Percentiles rank a stretch among this genome's conserved stretches.
Evolutionary conservation across 2,329 filamentous ascomycete species (phyloP).

Genomic region (Fonsecaea multimorphosa): DNA sequence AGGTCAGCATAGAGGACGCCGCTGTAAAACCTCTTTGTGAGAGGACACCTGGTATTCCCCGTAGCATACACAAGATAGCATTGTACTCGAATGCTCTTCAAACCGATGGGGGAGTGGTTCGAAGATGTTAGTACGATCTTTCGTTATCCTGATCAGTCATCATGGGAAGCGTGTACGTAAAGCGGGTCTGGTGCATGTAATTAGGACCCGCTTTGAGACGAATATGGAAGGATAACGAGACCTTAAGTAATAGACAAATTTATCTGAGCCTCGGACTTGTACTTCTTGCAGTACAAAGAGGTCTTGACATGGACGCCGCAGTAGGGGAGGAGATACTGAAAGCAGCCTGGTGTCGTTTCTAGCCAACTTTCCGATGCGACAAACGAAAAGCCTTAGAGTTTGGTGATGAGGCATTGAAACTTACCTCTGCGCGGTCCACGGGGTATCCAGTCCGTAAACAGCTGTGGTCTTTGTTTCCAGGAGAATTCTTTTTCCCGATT

Average conservation of each 20-base stretch:
- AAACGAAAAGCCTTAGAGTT: background rate
- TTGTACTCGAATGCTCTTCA: background rate
- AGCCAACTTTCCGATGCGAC: background rate
- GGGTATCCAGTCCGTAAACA: background rate
- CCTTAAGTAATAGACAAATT: background rate
- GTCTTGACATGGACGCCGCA: background rate
- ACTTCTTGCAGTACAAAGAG: background rate
- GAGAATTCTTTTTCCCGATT: background rate
- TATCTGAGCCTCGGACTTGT: background rate
- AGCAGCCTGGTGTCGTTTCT: background rate
- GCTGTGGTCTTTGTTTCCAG: background rate
- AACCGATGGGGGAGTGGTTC: background rate
- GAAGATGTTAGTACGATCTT: background rate
- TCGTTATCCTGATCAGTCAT: background rate
- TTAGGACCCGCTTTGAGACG: background rate
- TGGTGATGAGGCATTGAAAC: background rate
- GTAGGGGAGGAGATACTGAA: background rate
- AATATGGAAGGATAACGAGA: background rate
- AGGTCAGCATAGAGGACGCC: background rate
- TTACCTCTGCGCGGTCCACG: background rate
- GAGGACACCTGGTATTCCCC: background rate
- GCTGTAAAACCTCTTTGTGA: background rate
- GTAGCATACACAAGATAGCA: background rate
- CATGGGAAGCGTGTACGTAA: background rate
- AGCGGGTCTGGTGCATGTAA: background rate